Evolutionary conservation across 768 basidiomycete species (phyloP), one percentile per base, ranked within the genome.

Genomic region (Kondoa subrosea): DNA sequence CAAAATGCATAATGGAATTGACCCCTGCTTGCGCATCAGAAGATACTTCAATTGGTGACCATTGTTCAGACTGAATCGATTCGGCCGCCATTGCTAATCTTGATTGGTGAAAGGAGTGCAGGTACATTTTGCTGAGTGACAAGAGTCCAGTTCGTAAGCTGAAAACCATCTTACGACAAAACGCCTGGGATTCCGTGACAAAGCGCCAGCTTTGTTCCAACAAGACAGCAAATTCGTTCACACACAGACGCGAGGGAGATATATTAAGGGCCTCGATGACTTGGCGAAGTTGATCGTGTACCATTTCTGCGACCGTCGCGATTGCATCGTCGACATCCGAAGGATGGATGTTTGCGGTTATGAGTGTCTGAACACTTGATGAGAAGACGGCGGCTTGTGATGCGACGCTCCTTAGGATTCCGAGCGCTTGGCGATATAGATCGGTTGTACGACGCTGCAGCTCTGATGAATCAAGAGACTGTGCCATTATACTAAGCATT

Each of bases 31-130:
- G n/a, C n/a, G n/a, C n/a, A n/a, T n/a, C n/a, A n/a, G n/a, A n/a
- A n/a, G 85, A 79, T 16, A 93, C 84, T 67, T 95, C 89, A 16
- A 84, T 81, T 17, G 87, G 87, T 68, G 81, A 84, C 95, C 95
- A 97, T 69, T 86, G 87, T 75, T 99, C 95, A 72, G 96, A 91
- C 76, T 97, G 91, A 4, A 99, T 93, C 30, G 89, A 78, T 76
- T 87, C 89, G 30, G 93, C 92, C 1, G 87, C 87, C 66, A 82
- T 82, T 1, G 85, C 83, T 57, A 97, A 82, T 64, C 87, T 82
- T 14, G 81, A 77, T 72, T 91, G 85, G 75, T 99, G 95, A 78
- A 92, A 96, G 0, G 80, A 77, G 73, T 87, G 85, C 30, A 99
- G 79, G 79, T 92, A 99, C 12, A 83, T 78, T 78, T 91, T 92